These are phyloP conservation scores for Rhizopus sp. DNA, from an alignment of 371 early-diverging fungal genomes.

Conservation along the genomic window DNA sequence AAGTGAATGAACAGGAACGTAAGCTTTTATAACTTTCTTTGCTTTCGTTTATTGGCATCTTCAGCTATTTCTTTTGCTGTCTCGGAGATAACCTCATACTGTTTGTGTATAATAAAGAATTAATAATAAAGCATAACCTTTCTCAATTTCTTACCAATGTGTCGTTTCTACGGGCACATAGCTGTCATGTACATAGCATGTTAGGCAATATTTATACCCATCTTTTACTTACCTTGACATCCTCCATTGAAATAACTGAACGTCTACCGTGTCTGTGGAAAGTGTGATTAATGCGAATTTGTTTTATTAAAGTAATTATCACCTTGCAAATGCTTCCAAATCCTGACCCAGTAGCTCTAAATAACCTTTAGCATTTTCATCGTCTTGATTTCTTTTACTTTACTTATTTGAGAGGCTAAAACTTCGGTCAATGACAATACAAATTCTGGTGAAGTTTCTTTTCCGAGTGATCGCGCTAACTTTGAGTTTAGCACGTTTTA, in stretches of 20 bases:
- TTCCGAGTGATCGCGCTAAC: conserved; percentile 13
- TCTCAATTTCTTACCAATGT: conserved; percentile 16
- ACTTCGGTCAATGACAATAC: conserved; percentile 21
- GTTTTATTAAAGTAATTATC: not conserved
- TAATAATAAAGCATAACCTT: not conserved
- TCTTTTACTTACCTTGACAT: conserved; percentile 22
- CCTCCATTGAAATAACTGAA: conserved; percentile 26
- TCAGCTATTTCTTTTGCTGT: conserved; percentile 19
- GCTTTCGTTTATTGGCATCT: conserved; percentile 7
- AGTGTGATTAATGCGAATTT: not conserved
- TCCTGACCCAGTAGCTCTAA: conserved; percentile 26
- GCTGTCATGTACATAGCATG: conserved; percentile 1
- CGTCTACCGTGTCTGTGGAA: conserved; percentile 20
- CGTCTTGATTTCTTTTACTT: not conserved
- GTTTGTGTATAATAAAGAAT: not conserved
- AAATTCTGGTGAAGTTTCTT: conserved; percentile 17
- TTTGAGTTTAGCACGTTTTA: no score
- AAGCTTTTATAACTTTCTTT: conserved; percentile 8
- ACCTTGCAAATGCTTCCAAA: conserved; percentile 30
- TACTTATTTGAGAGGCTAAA: conserved; percentile 21
- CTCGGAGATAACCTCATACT: conserved; percentile 17
- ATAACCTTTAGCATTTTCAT: not conserved
- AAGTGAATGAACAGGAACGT: conserved; percentile 13
- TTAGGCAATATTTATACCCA: not conserved
- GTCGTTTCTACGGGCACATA: conserved; percentile 30